phyloP scores from a whole-genome alignment of 495 filamentous ascomycete species.

The Achaetomiella virescens region DNA sequence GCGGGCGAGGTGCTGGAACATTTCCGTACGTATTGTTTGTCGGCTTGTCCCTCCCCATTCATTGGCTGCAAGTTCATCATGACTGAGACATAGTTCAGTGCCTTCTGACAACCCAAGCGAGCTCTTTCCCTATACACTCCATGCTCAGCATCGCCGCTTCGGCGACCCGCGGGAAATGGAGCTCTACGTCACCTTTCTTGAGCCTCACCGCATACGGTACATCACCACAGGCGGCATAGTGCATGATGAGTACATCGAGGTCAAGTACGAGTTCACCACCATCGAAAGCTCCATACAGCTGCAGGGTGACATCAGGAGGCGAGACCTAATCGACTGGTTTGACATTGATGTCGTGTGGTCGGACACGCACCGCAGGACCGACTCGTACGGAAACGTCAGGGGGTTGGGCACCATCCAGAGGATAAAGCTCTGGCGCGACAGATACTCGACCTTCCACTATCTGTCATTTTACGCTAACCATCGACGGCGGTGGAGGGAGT shows the following conservation, averaged over 20 bases:
- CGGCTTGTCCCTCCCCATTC: neutral
- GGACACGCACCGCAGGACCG: slow-evolving; percentile 28
- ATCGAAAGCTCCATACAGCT: slow-evolving; percentile 30
- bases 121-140: slow-evolving; percentile 28
- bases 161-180: slow-evolving; percentile 32
- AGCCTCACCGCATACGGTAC: slow-evolving; percentile 31
- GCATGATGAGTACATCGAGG: slow-evolving; percentile 30
- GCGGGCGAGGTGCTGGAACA: slow-evolving; percentile 33
- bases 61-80: neutral
- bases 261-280: slow-evolving; percentile 35
- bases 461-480: slow-evolving; percentile 33
- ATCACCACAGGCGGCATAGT: slow-evolving; percentile 25
- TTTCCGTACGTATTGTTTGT: slow-evolving; percentile 25
- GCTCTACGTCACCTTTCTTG: slow-evolving; percentile 29
- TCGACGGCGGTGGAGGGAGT: slow-evolving; percentile 31
- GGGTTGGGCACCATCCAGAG: slow-evolving; percentile 34
- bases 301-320: slow-evolving; percentile 28
- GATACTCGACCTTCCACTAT: slow-evolving; percentile 30
- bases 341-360: slow-evolving; percentile 36
- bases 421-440: slow-evolving; percentile 34
- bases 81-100: slow-evolving; percentile 18
- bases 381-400: slow-evolving; percentile 30
- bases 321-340: slow-evolving; percentile 33
- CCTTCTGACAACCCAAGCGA: slow-evolving; percentile 28
- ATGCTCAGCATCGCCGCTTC: slow-evolving; percentile 31